A percentile compares a stretch with the other conserved stretches of the same genome.
Conservation (phyloP, 148 eudicot genomes). For the Vaccinium macrocarpon region DNA sequence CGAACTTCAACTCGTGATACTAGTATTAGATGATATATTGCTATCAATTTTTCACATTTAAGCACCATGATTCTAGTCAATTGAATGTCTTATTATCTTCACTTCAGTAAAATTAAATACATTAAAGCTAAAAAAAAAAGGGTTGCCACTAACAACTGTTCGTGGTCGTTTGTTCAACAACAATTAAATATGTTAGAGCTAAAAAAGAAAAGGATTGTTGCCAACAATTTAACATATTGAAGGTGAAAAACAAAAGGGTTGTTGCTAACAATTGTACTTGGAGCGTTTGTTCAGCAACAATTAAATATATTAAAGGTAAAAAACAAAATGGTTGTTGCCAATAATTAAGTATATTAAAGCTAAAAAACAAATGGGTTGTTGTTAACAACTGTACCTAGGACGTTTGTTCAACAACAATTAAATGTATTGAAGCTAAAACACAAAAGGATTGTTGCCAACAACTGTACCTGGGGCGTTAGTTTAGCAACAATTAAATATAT, state of each 20-base stretch:
- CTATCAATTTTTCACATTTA: no score
- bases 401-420: not conserved
- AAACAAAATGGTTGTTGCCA: no score
- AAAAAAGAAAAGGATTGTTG: no score
- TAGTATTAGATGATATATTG: no score
- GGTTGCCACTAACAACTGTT: not conserved
- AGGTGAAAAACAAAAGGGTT: not conserved
- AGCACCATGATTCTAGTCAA: no score
- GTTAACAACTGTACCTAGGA: not conserved
- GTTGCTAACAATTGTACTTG: not conserved
- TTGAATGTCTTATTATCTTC: no score
- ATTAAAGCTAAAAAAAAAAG: not conserved
- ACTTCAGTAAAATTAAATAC: not conserved
- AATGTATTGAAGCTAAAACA: no score
- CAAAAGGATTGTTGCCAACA: no score
- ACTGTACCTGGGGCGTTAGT: not conserved
- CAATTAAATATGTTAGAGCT: not conserved
- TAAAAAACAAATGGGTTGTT: not conserved
- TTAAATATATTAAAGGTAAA: no score
- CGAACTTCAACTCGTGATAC: no score
- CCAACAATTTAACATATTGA: no score
- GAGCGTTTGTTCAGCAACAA: not conserved
- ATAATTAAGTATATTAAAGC: no score
- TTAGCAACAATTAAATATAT: not conserved
- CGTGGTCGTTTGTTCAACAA: not conserved